A percentile compares a stretch with the other conserved stretches of the same genome.
These are phyloP conservation scores for Azolla pinnata DNA, from an alignment of 75 land plant species.

Conservation along the genomic window DNA sequence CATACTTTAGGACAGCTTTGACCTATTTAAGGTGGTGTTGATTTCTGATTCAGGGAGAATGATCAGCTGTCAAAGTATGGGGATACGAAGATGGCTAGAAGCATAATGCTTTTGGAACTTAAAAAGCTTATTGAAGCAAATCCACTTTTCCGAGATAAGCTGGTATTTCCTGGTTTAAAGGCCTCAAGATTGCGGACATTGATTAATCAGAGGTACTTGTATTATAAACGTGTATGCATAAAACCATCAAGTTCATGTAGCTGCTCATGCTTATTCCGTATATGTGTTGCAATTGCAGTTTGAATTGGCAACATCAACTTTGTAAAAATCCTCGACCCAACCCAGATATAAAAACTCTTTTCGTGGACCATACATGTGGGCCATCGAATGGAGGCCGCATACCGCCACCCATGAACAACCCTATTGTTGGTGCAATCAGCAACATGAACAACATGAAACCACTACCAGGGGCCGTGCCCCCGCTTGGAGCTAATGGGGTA, in stretches of 20 bases:
- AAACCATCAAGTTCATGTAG: not conserved
- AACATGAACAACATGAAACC: no score
- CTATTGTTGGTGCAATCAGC: constrained; percentile 35
- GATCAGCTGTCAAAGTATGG: constrained; percentile 79
- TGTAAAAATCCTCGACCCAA: constrained; percentile 87
- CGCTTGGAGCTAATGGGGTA: no score
- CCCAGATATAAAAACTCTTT: constrained; percentile 83
- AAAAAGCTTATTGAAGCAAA: constrained; percentile 77
- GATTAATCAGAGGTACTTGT: constrained; percentile 66
- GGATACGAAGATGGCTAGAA: constrained; percentile 70
- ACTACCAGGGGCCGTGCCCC: constrained; percentile 15
- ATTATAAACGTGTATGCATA: no score
- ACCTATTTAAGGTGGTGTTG: not conserved
- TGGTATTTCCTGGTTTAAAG: constrained; percentile 54
- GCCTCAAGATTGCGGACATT: constrained; percentile 56
- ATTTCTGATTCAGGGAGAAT: constrained; percentile 46
- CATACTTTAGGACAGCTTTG: not conserved
- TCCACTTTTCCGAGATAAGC: constrained; percentile 68
- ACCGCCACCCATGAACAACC: constrained; percentile 57
- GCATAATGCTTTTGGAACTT: constrained; percentile 66
- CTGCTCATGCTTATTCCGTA: no score
- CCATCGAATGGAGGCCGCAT: constrained; percentile 81
- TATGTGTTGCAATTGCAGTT: constrained; percentile 32
- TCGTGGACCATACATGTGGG: constrained; percentile 78
- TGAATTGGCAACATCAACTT: constrained; percentile 93